Evolutionary conservation across 176 grass and related monocot species (phyloP).

Genomic region (Musa itinerans): DNA sequence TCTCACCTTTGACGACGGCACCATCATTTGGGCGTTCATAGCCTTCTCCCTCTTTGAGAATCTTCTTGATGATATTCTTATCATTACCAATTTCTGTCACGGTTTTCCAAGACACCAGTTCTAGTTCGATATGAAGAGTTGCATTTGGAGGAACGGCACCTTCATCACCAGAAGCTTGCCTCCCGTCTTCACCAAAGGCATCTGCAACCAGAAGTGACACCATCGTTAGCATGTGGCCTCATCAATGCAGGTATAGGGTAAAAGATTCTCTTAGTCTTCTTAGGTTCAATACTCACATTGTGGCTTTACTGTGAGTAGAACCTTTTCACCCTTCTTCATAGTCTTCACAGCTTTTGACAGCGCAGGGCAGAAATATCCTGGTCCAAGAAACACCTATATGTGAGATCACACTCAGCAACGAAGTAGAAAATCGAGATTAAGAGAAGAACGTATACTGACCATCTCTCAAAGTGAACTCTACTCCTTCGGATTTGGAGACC

Average conservation of each 20-base stretch:
- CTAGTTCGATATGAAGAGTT: constrained; percentile 45
- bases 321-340: constrained; percentile 82
- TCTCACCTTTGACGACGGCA: constrained; percentile 45
- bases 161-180: constrained; percentile 28
- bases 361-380: constrained; percentile 72
- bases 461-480: constrained; percentile 71
- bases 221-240: neutral
- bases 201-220: constrained; percentile 29
- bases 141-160: constrained; percentile 48
- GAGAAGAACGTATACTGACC: constrained; percentile 21
- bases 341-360: constrained; percentile 66
- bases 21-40: constrained; percentile 64
- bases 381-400: constrained; percentile 11
- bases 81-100: constrained; percentile 62
- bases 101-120: constrained; percentile 68
- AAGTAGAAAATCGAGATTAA: neutral
- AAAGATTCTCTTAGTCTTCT: neutral
- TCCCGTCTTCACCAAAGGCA: constrained; percentile 58
- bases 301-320: constrained; percentile 54
- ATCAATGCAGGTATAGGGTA: neutral
- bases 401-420: neutral
- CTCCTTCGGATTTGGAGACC: constrained; percentile 60
- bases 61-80: constrained; percentile 65
- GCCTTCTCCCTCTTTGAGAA: constrained; percentile 62
- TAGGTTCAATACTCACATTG: constrained; percentile 44